A percentile compares a stretch with the other conserved stretches of the same genome.
These are phyloP conservation scores for Miscanthus sacchariflorus DNA, from an alignment of 202 grass and related monocot species.

Conservation along the genomic window DNA sequence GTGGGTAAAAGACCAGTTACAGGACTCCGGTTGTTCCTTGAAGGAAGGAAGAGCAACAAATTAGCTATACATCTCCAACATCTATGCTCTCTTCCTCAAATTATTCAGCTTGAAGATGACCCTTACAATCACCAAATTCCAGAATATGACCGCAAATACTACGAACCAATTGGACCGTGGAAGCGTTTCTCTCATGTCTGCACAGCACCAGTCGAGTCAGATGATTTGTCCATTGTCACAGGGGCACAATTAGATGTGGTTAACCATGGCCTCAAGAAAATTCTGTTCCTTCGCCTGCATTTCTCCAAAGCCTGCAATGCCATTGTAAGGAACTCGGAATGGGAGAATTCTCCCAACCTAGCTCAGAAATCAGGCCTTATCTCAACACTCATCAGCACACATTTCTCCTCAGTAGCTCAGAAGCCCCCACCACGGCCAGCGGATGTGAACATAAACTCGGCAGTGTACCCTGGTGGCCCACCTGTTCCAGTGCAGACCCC, in stretches of 20 bases:
- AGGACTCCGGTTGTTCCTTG: slow-evolving; percentile 81
- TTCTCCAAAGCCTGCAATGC: slow-evolving; percentile 74
- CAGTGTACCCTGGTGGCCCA: slow-evolving; percentile 81
- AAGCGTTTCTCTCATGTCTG: slow-evolving; percentile 93
- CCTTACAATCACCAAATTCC: slow-evolving; percentile 58
- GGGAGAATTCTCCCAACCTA: slow-evolving; percentile 90
- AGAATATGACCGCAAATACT: slow-evolving; percentile 77
- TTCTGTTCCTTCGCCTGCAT: slow-evolving; percentile 75
- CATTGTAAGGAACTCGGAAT: slow-evolving; percentile 61
- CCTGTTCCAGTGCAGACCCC: slow-evolving; percentile 79
- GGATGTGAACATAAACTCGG: slow-evolving; percentile 92
- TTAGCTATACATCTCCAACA: slow-evolving; percentile 95
- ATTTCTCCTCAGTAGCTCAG: slow-evolving; percentile 70
- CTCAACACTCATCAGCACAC: slow-evolving; percentile 91
- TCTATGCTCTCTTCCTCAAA: slow-evolving; percentile 92
- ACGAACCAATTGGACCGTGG: slow-evolving; percentile 82
- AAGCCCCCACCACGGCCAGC: slow-evolving; percentile 60
- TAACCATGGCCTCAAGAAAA: slow-evolving; percentile 78
- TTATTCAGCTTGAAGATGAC: slow-evolving; percentile 70
- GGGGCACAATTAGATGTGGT: slow-evolving; percentile 81
- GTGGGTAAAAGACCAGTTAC: slow-evolving; percentile 85
- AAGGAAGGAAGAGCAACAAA: slow-evolving; percentile 95
- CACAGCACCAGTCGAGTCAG: slow-evolving; percentile 78
- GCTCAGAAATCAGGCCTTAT: slow-evolving; percentile 93
- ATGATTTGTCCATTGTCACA: slow-evolving; percentile 73